Conservation (phyloP, 345 rosid genomes). For the Firmiana major region DNA sequence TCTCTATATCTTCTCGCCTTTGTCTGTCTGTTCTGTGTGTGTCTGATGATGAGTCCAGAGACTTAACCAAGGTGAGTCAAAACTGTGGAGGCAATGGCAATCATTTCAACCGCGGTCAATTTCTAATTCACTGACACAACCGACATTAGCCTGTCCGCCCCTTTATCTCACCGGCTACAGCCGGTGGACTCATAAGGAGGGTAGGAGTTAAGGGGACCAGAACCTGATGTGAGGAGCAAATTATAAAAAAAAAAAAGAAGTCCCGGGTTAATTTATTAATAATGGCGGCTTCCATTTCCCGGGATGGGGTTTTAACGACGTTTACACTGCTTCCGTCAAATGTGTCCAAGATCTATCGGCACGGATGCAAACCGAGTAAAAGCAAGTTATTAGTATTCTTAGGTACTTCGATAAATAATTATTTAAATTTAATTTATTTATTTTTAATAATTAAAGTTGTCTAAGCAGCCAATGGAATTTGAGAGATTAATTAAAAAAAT, state of each 20-base stretch:
- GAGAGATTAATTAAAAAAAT: too few relatives aligned
- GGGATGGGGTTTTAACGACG: slow-evolving; percentile 35
- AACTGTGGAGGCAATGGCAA: slow-evolving; percentile 37
- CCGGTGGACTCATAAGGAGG: not conserved
- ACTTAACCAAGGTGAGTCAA: slow-evolving; percentile 20
- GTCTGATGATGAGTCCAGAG: slow-evolving; percentile 10
- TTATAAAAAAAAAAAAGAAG: not conserved
- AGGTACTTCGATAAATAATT: too few relatives aligned
- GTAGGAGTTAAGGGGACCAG: slow-evolving; percentile 31
- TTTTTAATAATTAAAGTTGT: too few relatives aligned
- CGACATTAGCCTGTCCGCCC: slow-evolving; percentile 45
- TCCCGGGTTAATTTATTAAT: not conserved
- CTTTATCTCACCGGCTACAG: not conserved
- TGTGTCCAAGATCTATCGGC: slow-evolving; percentile 24
- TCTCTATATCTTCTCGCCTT: slow-evolving; percentile 6
- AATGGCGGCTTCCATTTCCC: slow-evolving; percentile 27
- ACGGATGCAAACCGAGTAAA: too few relatives aligned
- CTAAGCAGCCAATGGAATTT: too few relatives aligned
- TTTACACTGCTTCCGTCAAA: slow-evolving; percentile 13
- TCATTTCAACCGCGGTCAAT: slow-evolving; percentile 79
- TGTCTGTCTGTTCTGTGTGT: slow-evolving; percentile 11
- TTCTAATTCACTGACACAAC: slow-evolving; percentile 47
- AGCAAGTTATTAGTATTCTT: too few relatives aligned
- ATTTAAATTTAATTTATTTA: too few relatives aligned
- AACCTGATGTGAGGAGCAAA: not conserved